These are phyloP conservation scores for Leucosporidium creatinivorum DNA, from an alignment of 768 basidiomycete species.

Conservation along the genomic window DNA sequence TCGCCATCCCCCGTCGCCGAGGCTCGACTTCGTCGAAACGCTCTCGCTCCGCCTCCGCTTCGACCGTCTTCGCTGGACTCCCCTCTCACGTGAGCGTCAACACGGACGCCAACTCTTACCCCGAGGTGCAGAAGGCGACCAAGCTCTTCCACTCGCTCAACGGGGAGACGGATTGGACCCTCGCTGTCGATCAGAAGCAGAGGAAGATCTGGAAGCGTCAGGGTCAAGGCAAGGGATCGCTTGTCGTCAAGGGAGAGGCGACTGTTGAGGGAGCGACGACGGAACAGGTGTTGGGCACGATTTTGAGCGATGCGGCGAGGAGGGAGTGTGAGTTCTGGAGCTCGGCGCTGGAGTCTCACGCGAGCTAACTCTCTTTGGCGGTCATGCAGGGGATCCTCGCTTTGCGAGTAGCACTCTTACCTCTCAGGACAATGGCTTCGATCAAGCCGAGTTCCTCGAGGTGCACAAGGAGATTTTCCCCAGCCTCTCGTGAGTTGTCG, in stretches of 20 bases:
- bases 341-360: neutral
- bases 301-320: constrained; percentile 22
- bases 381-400: constrained; percentile 18
- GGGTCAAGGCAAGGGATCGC: neutral
- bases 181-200: constrained; percentile 10
- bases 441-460: constrained; percentile 23
- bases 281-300: constrained; percentile 30
- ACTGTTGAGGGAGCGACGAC: constrained; percentile 24
- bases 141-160: constrained; percentile 17
- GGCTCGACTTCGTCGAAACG: constrained; percentile 9
- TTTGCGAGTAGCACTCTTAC: constrained; percentile 7
- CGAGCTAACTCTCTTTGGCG: neutral
- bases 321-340: constrained; percentile 18
- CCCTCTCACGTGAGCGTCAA: constrained; percentile 19
- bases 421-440: constrained; percentile 24
- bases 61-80: constrained; percentile 9
- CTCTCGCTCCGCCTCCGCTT: neutral
- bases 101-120: neutral
- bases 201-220: constrained; percentile 15
- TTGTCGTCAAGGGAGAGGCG: constrained; percentile 27
- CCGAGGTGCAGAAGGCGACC: constrained; percentile 16
- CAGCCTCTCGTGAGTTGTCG: constrained; percentile 7
- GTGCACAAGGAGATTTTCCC: constrained; percentile 31
- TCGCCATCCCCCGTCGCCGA: neutral
- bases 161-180: constrained; percentile 16